Percentiles rank a stretch among this genome's conserved stretches.
Conservation (phyloP, 2,329 filamentous ascomycete species). For the Purpureocillium lavendulum region DNA sequence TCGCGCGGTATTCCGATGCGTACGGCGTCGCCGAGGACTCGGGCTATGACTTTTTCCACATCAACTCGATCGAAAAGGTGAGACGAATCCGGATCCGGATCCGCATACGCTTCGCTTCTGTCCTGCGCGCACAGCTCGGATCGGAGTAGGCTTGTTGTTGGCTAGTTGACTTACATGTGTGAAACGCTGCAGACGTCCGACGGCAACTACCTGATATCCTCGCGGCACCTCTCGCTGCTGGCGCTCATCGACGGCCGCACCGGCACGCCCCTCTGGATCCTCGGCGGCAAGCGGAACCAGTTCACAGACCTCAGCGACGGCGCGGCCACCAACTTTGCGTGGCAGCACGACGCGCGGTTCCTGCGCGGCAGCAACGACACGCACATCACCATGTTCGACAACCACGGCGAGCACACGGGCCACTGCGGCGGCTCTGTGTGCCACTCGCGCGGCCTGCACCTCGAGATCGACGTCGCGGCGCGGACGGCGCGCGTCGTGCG, state of each 20-base stretch:
- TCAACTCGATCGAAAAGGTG: constrained; percentile 26
- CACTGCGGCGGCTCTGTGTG: constrained; percentile 12
- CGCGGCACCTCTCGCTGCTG: neutral
- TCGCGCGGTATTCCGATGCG: constrained; percentile 15
- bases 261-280: constrained; percentile 18
- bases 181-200: neutral
- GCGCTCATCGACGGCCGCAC: neutral
- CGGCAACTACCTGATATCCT: neutral
- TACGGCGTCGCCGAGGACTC: constrained; percentile 20
- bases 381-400: constrained; percentile 29
- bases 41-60: constrained; percentile 28
- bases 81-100: too few relatives aligned
- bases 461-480: constrained; percentile 17
- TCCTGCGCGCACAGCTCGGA: too few relatives aligned
- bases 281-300: constrained; percentile 25
- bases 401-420: constrained; percentile 23
- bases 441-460: constrained; percentile 8
- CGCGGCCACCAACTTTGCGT: constrained; percentile 25
- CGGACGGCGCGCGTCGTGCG: constrained; percentile 19
- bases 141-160: too few relatives aligned
- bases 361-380: constrained; percentile 14
- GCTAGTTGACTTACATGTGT: too few relatives aligned
- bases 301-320: constrained; percentile 25
- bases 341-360: constrained; percentile 29
- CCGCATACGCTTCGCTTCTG: too few relatives aligned